These are phyloP conservation scores for Trametes meyenii DNA, from an alignment of 768 basidiomycete species.

Conservation along the genomic window DNA sequence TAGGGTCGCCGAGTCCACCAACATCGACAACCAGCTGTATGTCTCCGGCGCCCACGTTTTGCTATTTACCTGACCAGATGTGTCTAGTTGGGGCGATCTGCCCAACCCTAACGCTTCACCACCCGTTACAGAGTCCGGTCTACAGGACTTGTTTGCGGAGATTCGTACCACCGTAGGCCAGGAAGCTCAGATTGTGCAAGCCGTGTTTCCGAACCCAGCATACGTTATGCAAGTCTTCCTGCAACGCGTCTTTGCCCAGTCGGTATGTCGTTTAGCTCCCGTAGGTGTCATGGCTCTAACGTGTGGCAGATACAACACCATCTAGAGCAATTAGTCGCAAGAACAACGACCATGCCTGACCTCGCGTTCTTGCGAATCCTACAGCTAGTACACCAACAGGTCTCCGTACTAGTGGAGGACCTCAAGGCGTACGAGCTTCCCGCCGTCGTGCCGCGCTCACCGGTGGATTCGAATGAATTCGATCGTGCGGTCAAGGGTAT, in stretches of 20 bases:
- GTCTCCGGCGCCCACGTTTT: constrained; percentile 25
- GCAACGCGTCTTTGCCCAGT: constrained; percentile 96
- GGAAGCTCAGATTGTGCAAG: constrained; percentile 97
- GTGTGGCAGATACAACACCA: constrained; percentile 88
- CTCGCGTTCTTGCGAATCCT: constrained; percentile 90
- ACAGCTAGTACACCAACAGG: constrained; percentile 82
- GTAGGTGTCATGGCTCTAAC: not conserved
- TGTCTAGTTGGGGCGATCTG: constrained; percentile 74
- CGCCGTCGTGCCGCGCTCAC: constrained; percentile 62
- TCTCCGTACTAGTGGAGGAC: constrained; percentile 82
- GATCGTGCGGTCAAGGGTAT: constrained; percentile 51
- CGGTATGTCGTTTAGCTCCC: constrained; percentile 53
- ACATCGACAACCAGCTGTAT: constrained; percentile 60
- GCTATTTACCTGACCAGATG: not conserved
- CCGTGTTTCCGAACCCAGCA: constrained; percentile 95
- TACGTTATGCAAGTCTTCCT: constrained; percentile 98
- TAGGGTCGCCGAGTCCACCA: constrained; percentile 68
- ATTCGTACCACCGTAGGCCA: constrained; percentile 91
- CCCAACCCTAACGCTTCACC: constrained; percentile 78
- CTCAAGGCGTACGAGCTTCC: constrained; percentile 90
- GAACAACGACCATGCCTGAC: constrained; percentile 75
- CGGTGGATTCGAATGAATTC: constrained; percentile 65
- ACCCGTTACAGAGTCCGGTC: constrained; percentile 78
- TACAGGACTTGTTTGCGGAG: constrained; percentile 80
- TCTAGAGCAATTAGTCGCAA: constrained; percentile 84